Evolutionary conservation across 2,329 filamentous ascomycete species (phyloP), one percentile per base, ranked within the genome.

Genomic region (Xylaria sp.): DNA sequence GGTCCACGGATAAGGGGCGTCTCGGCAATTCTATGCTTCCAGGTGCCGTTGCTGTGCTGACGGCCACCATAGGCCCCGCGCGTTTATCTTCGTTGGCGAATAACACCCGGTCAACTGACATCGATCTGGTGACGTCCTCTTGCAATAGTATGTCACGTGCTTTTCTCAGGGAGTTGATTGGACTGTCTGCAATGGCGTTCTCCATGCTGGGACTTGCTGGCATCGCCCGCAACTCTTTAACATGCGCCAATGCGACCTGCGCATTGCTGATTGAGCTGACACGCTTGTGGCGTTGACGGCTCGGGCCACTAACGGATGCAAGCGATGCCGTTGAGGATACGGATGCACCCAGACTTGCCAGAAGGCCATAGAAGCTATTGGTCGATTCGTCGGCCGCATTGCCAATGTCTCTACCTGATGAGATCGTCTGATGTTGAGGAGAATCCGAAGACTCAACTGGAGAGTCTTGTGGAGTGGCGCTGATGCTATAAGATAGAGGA

Each of bases 401-500:
- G 58, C 69, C 70, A 48, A 70, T 68, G 62, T 73, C 71, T 59
- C 69, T 71, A 69, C 72, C 73, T 71, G 74, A 69, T 66, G 66
- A 74, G 50, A 73, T 75, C 58, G 77, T 75, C 50, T 75, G 72
- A 44, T 74, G 74, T 52, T 73, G 74, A 59, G 75, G 44, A 72
- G 66, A 61, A 74, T 63, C 58, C 52, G 58, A 62, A 55, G 46
- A 51, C n/a, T 74, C 71, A 19, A 66, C 68, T 13, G 73, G 69
- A 64, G 75, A 74, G 11, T 77, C 73, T 52, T 87, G 83, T 1
- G 89, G 89, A 68, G 86, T 90, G 16, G 83, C 88, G 42, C 84
- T 86, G 53, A 90, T 82, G 70, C 89, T 92, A 66, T 90, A 87
- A 16, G 89, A 85, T 48, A 93, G 75, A 18, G 90, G 89, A 71